Percentiles rank a stretch among this genome's conserved stretches.
phyloP scores from a whole-genome alignment of 1,284 basidiomycete genomes.

The Earliella scabrosa region DNA sequence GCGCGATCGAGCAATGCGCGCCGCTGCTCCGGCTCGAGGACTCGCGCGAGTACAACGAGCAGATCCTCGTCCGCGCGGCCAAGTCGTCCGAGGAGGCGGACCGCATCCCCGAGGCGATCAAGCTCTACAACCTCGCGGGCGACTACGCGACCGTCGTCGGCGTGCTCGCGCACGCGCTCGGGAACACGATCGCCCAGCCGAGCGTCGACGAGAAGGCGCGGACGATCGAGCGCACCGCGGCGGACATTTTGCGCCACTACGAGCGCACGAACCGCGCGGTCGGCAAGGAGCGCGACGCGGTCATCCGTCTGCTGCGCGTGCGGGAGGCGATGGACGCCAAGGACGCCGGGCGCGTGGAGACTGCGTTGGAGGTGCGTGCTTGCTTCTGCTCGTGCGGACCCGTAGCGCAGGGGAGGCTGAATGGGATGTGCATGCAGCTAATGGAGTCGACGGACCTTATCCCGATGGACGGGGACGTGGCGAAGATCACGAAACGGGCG shows the following conservation, averaged over 20 bases:
- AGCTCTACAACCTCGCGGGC: constrained; percentile 94
- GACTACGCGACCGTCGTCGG: constrained; percentile 89
- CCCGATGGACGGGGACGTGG: constrained; percentile 86
- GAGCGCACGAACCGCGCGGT: constrained; percentile 79
- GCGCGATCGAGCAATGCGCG: constrained; percentile 86
- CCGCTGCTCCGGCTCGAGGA: constrained; percentile 78
- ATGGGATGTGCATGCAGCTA: constrained; percentile 49
- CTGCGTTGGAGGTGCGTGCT: constrained; percentile 76
- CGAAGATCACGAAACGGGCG: constrained; percentile 84
- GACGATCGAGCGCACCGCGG: constrained; percentile 78
- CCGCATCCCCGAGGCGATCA: constrained; percentile 89
- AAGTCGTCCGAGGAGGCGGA: constrained; percentile 77
- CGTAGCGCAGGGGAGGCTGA: not conserved
- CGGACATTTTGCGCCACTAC: constrained; percentile 87
- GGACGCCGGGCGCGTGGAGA: constrained; percentile 73
- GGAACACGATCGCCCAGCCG: constrained; percentile 79
- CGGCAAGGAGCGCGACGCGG: constrained; percentile 78
- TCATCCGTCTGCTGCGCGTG: constrained; percentile 80
- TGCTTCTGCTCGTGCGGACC: not conserved
- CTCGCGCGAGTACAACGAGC: constrained; percentile 75
- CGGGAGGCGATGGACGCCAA: constrained; percentile 84
- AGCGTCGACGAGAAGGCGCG: constrained; percentile 68
- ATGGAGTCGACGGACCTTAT: constrained; percentile 91
- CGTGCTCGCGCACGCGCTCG: constrained; percentile 88
- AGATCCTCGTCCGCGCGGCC: constrained; percentile 86